These are phyloP conservation scores for Phytopythium oedochilum DNA, from an alignment of 352 stramenopile species.

Conservation along the genomic window DNA sequence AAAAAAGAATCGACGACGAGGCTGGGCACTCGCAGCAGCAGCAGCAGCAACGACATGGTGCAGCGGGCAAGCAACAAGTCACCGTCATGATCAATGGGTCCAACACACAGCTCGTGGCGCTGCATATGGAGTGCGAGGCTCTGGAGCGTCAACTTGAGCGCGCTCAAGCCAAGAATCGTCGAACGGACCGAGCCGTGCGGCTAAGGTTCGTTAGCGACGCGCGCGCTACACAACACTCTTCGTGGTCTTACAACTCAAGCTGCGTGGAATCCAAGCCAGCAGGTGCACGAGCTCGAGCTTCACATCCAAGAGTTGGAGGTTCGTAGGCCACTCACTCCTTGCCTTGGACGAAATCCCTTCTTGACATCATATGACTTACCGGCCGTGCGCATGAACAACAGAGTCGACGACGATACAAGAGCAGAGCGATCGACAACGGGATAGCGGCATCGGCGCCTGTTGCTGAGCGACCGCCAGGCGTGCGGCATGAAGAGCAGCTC, in stretches of 20 bases:
- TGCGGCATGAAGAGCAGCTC: not conserved
- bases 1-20: not conserved
- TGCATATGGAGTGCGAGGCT: slow-evolving; percentile 9
- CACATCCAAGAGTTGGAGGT: slow-evolving; percentile 29
- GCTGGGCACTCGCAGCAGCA: not conserved
- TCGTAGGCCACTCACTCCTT: not conserved
- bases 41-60: not conserved
- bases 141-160: slow-evolving; percentile 22
- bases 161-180: not conserved
- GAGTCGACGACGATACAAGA: not conserved
- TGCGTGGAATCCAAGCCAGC: slow-evolving; percentile 14
- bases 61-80: not conserved
- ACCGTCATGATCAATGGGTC: not conserved
- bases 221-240: not conserved
- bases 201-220: not conserved
- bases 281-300: slow-evolving; percentile 25
- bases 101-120: slow-evolving; percentile 4
- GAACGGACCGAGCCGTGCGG: not conserved
- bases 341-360: not conserved
- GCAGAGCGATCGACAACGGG: not conserved
- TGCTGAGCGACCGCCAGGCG: not conserved
- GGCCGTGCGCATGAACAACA: no score
- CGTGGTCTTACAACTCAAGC: not conserved
- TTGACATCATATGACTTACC: no score
- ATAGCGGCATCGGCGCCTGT: not conserved